These are phyloP conservation scores for Didymella pinodella DNA, from an alignment of 2,329 filamentous ascomycete genomes.

Conservation along the genomic window DNA sequence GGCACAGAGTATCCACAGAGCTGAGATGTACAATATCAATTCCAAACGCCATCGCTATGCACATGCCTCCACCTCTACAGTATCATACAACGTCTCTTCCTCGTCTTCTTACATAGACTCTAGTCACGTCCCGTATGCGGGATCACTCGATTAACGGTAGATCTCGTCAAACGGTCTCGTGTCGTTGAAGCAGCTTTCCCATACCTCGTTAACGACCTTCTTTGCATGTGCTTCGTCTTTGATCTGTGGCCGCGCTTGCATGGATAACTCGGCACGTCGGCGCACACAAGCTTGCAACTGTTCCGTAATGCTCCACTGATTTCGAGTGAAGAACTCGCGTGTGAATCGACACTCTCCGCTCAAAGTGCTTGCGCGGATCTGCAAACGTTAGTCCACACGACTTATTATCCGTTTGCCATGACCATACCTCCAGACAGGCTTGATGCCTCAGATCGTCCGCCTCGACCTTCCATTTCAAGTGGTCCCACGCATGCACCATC, in stretches of 20 bases:
- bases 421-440: slow-evolving; percentile 83
- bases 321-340: slow-evolving; percentile 82
- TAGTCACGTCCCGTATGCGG: not conserved
- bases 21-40: slow-evolving; percentile 1
- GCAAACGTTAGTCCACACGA: slow-evolving; percentile 44
- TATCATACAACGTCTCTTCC: slow-evolving; percentile 12
- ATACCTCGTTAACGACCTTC: slow-evolving; percentile 95
- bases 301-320: slow-evolving; percentile 87
- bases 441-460: slow-evolving; percentile 84
- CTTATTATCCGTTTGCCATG: not conserved
- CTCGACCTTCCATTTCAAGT: slow-evolving; percentile 89
- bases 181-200: slow-evolving; percentile 95
- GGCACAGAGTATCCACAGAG: not conserved
- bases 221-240: slow-evolving; percentile 86
- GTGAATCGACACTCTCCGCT: slow-evolving; percentile 94
- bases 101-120: not conserved
- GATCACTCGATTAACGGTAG: slow-evolving; percentile 67
- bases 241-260: slow-evolving; percentile 79
- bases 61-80: slow-evolving; percentile 14
- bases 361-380: slow-evolving; percentile 89
- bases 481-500: slow-evolving; percentile 97
- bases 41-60: slow-evolving; percentile 23
- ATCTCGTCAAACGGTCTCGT: slow-evolving; percentile 97
- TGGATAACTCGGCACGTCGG: slow-evolving; percentile 77
- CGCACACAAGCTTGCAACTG: slow-evolving; percentile 95